Base-by-base conservation (phyloP, 1,139 yeast genomes). In the Trichomonascaceae sp. region DNA sequence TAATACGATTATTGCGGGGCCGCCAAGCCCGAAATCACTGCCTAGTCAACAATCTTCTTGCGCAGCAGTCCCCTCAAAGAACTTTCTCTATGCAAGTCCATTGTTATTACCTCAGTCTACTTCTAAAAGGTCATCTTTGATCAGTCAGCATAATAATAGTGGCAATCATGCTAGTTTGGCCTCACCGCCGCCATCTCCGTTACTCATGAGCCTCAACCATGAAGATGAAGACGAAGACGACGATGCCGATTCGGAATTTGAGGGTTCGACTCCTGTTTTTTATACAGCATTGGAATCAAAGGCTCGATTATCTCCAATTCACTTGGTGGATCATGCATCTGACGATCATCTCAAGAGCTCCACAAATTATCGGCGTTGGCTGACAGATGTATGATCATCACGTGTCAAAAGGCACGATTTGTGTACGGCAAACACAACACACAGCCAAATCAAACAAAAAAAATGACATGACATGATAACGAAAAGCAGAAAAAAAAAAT, bases 11-110 rank as follows among this genome's bases (percentile, higher is more conserved):
- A 12, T 19, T 13, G 32, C 27, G 36, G 27, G 17, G 17, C 19
- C 19, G 36, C 20, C 36, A 22, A 45, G 43, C 20, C 24, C 49
- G 20, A 43, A 22, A 32, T 30, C 48, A 13, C 22, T 24, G 48
- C 36, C 49, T 22, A 22, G 13, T 27, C 32, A 27, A 10, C 32
- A 27, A 10, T 27, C 32, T 7, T 27, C 32, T n/a, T n/a, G n/a
- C n/a, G n/a, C n/a, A n/a, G n/a, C n/a, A 12, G 32, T 12, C 15
- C 17, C 30, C 9, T 43, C 46, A 19, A 48, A 45, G 20, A 22
- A 36, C 46, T 67, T 66, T 50, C 60, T 65, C 43, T 66, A 67
- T 57, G 63, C 62, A 7, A 61, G 66, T 24, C 70, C 70, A 17
- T 52, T 63, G 53, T 62, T 65, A 39, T 53, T 47, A 41, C 64